Evolutionary conservation across 805 yeast species (phyloP), one percentile per base, ranked within the genome.

Genomic region (Dipodascus geniculatus): DNA sequence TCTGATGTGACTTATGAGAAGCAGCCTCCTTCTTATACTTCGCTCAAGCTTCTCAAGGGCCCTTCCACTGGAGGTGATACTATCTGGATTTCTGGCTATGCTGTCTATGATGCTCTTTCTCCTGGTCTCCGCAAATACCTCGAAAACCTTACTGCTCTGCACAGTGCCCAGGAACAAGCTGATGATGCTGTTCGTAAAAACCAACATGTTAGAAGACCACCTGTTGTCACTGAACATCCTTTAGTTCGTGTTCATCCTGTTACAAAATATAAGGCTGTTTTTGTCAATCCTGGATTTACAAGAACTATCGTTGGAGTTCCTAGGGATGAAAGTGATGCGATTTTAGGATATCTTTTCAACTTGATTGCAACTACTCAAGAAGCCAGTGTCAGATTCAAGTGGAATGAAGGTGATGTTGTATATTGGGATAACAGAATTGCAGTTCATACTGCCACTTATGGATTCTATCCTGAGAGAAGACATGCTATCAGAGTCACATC

Each of bases 401-500:
- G 87, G 84, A 83, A 80, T 62, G 80, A 80, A 48, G 75, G 76
- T 49, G 76, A 88, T 1, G 84, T 84, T 49, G 86, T 81, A 23
- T 65, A 82, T 22, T 85, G 90, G 90, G 91, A 85, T 63, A 85
- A 85, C 73, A 79, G 91, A 65, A 73, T 83, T 63, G 76, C 79
- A 4, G 66, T 76, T 33, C 91, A 85, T 65, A 72, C 85, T 11
- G 87, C 89, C 16, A 73, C 81, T n/a, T 76, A 79, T 53, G 91
- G 85, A 61, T 85, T 87, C 83, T 83, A 78, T 59, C 82, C 84
- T n/a, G 78, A 75, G 44, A 73, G 79, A 23, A 78, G 93, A 67
- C 91, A 85, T 60, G 86, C 85, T 8, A 80, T 81, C 63, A 77
- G 91, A 67, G 77, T 84, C 55, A 83, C 89, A n/a, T 81, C 85